phyloP scores from a whole-genome alignment of 2,329 filamentous ascomycete species.

The Penicillium sp. region DNA sequence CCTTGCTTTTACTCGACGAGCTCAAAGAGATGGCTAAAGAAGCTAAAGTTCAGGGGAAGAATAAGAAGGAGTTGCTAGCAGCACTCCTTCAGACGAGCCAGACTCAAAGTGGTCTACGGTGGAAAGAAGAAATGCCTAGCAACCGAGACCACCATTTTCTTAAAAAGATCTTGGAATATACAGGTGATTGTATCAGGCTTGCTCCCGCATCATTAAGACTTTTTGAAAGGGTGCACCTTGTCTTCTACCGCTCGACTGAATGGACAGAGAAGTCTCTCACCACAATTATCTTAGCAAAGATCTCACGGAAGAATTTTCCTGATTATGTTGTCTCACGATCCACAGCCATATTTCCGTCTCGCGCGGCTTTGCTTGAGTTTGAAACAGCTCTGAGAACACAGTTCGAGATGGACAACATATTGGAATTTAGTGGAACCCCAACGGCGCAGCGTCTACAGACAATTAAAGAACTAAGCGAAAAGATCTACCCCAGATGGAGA shows the following conservation, averaged over 20 bases:
- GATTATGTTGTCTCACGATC: constrained; percentile 87
- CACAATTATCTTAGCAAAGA: constrained; percentile 88
- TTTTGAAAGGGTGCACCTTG: constrained; percentile 90
- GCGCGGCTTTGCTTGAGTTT: constrained; percentile 75
- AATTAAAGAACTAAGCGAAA: constrained; percentile 68
- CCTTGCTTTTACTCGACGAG: constrained; percentile 80
- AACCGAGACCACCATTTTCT: constrained; percentile 73
- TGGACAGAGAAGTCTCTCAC: constrained; percentile 98
- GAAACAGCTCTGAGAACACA: constrained; percentile 82
- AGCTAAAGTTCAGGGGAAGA: constrained; percentile 80
- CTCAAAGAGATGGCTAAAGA: constrained; percentile 80
- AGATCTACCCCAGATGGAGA: constrained; percentile 78
- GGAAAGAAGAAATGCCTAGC: constrained; percentile 43
- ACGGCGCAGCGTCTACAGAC: constrained; percentile 62
- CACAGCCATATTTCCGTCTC: constrained; percentile 78
- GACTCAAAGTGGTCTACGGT: constrained; percentile 71
- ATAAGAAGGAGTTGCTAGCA: constrained; percentile 73
- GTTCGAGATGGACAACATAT: constrained; percentile 71
- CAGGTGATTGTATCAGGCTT: constrained; percentile 80
- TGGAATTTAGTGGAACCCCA: constrained; percentile 73
- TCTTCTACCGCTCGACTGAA: constrained; percentile 92
- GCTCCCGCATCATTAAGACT: constrained; percentile 69
- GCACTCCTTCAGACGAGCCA: constrained; percentile 71
- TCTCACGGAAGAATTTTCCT: constrained; percentile 81
- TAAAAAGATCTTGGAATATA: constrained; percentile 69